These are phyloP conservation scores for Rhizophagus clarus DNA, from an alignment of 192 early-diverging fungal species.

Conservation along the genomic window DNA sequence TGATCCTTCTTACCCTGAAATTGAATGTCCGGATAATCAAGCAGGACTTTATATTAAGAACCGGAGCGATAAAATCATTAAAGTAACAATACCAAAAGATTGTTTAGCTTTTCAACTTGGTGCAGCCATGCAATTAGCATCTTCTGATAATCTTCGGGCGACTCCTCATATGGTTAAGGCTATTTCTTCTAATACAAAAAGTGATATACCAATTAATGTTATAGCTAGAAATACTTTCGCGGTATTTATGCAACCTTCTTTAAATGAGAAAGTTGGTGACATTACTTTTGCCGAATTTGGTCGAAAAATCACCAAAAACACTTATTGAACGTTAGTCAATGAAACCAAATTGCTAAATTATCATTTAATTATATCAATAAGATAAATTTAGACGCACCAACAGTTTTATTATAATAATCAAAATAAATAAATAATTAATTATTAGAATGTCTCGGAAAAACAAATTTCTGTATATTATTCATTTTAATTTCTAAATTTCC, in stretches of 20 bases:
- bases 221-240: conserved; percentile 70
- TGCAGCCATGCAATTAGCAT: conserved; percentile 59
- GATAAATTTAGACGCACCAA: too few species aligned
- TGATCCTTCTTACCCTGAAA: conserved; percentile 35
- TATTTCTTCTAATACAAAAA: conserved; percentile 38
- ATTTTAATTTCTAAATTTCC: too few species aligned
- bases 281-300: conserved; percentile 2
- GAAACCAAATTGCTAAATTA: too few species aligned
- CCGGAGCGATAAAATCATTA: conserved; percentile 46
- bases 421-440: too few species aligned
- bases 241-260: conserved; percentile 73
- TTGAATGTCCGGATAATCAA: conserved; percentile 42
- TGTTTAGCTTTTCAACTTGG: conserved; percentile 71
- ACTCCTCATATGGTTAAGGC: conserved; percentile 71
- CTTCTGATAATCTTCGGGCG: conserved; percentile 54
- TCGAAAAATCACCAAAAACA: neutral
- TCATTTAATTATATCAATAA: too few species aligned
- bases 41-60: conserved; percentile 65
- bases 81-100: conserved; percentile 61
- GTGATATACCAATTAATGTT: conserved; percentile 35
- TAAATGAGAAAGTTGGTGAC: conserved; percentile 14
- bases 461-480: too few species aligned
- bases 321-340: neutral
- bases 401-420: too few species aligned
- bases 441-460: too few species aligned